Conservation (phyloP, 495 filamentous ascomycete species). For the Penicilliopsis zonata region DNA sequence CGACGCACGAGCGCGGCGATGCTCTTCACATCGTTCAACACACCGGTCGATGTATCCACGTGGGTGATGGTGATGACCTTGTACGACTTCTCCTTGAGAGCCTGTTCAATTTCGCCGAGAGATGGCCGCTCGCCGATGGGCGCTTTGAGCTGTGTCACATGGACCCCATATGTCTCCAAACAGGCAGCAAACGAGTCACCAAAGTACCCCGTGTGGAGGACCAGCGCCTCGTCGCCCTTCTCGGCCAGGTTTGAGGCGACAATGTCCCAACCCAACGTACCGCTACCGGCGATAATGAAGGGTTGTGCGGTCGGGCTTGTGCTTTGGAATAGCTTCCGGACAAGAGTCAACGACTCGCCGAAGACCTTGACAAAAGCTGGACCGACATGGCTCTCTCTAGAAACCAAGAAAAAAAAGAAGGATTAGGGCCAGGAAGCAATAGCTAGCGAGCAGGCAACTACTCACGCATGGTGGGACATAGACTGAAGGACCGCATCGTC, state of each 20-base stretch:
- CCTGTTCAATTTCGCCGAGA: slow-evolving; percentile 73
- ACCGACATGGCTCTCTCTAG: slow-evolving; percentile 84
- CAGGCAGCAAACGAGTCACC: slow-evolving; percentile 91
- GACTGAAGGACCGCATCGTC: slow-evolving; percentile 92
- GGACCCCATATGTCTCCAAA: slow-evolving; percentile 78
- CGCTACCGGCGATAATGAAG: slow-evolving; percentile 86
- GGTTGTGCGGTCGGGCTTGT: slow-evolving; percentile 72
- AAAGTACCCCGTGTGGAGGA: slow-evolving; percentile 95
- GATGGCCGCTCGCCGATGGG: slow-evolving; percentile 83
- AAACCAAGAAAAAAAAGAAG: background rate
- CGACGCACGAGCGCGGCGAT: slow-evolving; percentile 70
- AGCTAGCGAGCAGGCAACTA: slow-evolving; percentile 1
- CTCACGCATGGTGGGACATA: slow-evolving; percentile 92
- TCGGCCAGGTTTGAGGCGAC: slow-evolving; percentile 87
- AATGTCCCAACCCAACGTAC: slow-evolving; percentile 92
- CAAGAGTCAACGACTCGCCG: slow-evolving; percentile 75
- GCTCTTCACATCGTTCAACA: slow-evolving; percentile 78
- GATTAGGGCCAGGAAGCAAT: background rate
- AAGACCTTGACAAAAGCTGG: slow-evolving; percentile 81
- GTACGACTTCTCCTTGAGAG: slow-evolving; percentile 77
- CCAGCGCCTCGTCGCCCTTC: slow-evolving; percentile 76
- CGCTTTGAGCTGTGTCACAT: slow-evolving; percentile 78
- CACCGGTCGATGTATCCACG: slow-evolving; percentile 93
- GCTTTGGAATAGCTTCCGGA: slow-evolving; percentile 88
- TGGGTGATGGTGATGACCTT: slow-evolving; percentile 91